Conservation (phyloP, 495 filamentous ascomycete genomes). For the Aspergillus incahuasiensis region DNA sequence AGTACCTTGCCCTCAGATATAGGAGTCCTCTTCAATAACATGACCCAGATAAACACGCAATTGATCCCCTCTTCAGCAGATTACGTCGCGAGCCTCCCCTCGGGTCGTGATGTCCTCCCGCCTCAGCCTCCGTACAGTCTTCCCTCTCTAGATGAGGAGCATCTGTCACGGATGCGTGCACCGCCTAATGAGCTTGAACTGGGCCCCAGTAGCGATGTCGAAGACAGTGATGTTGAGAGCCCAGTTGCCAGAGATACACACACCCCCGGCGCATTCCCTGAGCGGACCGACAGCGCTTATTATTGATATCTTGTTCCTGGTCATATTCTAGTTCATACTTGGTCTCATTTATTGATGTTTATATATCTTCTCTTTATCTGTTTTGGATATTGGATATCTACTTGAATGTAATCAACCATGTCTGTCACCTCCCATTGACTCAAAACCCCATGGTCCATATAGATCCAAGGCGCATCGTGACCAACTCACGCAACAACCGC, state of each 20-base stretch:
- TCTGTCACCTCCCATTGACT: too few relatives aligned
- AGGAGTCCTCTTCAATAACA: background rate
- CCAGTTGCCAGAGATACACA: slow-evolving; percentile 33
- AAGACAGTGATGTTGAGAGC: slow-evolving; percentile 48
- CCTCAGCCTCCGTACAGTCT: slow-evolving; percentile 54
- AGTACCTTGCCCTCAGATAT: slow-evolving; percentile 25
- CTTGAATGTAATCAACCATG: background rate
- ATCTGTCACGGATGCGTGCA: slow-evolving; percentile 47
- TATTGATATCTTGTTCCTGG: slow-evolving; percentile 41
- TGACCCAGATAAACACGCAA: slow-evolving; percentile 70
- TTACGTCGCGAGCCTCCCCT: slow-evolving; percentile 72
- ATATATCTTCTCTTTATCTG: too few relatives aligned
- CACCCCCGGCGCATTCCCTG: slow-evolving; percentile 41
- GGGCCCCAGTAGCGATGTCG: slow-evolving; percentile 31
- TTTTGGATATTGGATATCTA: background rate
- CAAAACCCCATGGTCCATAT: too few relatives aligned
- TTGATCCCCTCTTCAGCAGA: slow-evolving; percentile 63
- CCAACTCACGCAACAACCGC: background rate
- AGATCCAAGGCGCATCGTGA: too few relatives aligned
- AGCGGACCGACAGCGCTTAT: slow-evolving; percentile 39
- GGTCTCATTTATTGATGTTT: too few relatives aligned
- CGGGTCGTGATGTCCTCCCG: slow-evolving; percentile 79
- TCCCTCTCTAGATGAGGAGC: slow-evolving; percentile 51
- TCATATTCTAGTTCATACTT: background rate
- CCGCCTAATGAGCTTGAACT: slow-evolving; percentile 36